Percentiles rank a stretch among this genome's conserved stretches.
Conservation (phyloP, 2,329 filamentous ascomycete genomes). For the Cladosporium halotolerans region DNA sequence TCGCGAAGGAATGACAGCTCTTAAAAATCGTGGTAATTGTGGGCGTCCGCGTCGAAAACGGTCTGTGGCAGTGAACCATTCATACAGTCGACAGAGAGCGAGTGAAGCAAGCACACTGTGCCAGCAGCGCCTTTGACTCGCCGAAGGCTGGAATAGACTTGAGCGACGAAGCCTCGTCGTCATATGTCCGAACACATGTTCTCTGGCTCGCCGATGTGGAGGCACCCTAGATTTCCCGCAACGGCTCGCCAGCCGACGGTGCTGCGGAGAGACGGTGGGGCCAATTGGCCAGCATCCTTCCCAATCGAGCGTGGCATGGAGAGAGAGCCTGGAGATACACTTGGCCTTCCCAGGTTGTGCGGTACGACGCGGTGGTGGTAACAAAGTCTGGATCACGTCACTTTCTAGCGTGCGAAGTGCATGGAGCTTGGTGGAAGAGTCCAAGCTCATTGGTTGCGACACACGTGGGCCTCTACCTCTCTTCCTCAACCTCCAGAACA, state of each 20-base stretch:
- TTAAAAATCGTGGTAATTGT: no score
- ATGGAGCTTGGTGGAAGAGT: conserved; percentile 3
- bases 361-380: not conserved
- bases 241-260: not conserved
- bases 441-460: conserved; percentile 8
- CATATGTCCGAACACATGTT: no score
- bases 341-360: not conserved
- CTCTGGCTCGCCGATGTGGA: no score
- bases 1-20: not conserved
- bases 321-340: conserved; percentile 10
- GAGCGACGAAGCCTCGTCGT: no score
- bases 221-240: conserved; percentile 4
- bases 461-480: conserved; percentile 2
- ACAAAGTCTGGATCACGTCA: conserved; percentile 6
- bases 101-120: no score
- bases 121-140: no score
- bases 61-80: no score
- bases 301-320: conserved; percentile 1
- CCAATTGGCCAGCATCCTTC: conserved; percentile 5
- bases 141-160: no score
- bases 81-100: no score
- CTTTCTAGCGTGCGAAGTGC: conserved; percentile 6
- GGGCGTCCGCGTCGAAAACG: no score
- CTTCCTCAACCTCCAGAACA: not conserved
- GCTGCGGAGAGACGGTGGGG: conserved; percentile 8